Conservation (phyloP, 371 early-diverging fungal genomes). For the Nematocida sp. region DNA sequence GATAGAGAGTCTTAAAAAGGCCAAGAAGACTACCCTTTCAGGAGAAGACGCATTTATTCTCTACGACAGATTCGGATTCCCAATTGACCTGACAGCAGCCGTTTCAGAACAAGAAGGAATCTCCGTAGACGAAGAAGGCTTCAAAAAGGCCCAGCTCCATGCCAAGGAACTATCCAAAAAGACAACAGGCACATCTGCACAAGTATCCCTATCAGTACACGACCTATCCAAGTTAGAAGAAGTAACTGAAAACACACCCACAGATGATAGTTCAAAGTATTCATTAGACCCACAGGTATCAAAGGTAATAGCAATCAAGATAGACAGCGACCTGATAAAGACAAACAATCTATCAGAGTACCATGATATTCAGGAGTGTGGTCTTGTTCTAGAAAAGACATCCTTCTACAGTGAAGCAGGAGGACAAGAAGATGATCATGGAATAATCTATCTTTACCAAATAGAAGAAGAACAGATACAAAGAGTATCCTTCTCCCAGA, state of each 20-base stretch:
- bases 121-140: constrained; percentile 75
- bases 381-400: constrained; percentile 82
- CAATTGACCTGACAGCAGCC: constrained; percentile 88
- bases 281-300: constrained; percentile 25
- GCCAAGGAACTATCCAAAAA: constrained; percentile 66
- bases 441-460: constrained; percentile 72
- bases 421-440: constrained; percentile 94
- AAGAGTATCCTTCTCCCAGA: not conserved
- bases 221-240: constrained; percentile 26
- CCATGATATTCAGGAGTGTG: constrained; percentile 64
- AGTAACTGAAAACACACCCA: constrained; percentile 67
- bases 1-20: constrained; percentile 66
- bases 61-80: constrained; percentile 99
- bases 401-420: constrained; percentile 97
- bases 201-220: constrained; percentile 25
- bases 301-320: constrained; percentile 18
- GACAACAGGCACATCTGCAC: not conserved
- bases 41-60: constrained; percentile 89
- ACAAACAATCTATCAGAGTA: not conserved
- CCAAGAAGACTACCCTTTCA: constrained; percentile 69
- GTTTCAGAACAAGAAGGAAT: constrained; percentile 92
- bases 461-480: constrained; percentile 61
- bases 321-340: not conserved
- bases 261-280: constrained; percentile 37
- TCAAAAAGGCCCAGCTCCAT: constrained; percentile 72